Evolutionary conservation across 73 alveolate species (phyloP).

Genomic region (Paramecium caudatum): DNA sequence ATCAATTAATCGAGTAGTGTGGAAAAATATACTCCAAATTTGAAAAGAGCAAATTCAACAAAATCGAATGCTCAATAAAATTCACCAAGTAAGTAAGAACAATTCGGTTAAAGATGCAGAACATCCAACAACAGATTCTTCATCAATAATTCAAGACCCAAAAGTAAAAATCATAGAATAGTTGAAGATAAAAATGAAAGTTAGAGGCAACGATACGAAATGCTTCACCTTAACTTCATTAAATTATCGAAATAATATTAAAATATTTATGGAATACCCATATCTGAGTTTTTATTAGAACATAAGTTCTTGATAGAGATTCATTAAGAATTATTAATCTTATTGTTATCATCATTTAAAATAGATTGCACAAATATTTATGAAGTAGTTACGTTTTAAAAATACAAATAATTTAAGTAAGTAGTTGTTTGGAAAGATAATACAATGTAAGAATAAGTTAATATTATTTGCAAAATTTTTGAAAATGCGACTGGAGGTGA

Average conservation of each 20-base stretch:
- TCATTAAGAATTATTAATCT: background rate
- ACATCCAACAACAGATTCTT: background rate
- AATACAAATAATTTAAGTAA: slow-evolving; percentile 7
- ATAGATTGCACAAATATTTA: slow-evolving; percentile 23
- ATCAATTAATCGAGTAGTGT: no score
- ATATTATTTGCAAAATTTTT: background rate
- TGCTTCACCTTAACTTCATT: slow-evolving; percentile 21
- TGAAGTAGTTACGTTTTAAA: slow-evolving; percentile 21
- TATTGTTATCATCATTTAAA: background rate
- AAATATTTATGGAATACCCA: slow-evolving; percentile 29
- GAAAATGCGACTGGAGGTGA: slow-evolving; percentile 18
- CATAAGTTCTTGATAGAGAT: slow-evolving; percentile 18
- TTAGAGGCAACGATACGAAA: background rate
- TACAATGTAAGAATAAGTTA: background rate
- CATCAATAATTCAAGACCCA: background rate
- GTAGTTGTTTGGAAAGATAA: slow-evolving; percentile 3
- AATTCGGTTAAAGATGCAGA: slow-evolving; percentile 13
- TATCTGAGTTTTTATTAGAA: slow-evolving; percentile 24
- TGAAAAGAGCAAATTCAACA: slow-evolving; percentile 6
- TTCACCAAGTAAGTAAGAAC: background rate
- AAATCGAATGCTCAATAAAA: slow-evolving; percentile 12
- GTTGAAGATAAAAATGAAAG: slow-evolving; percentile 20
- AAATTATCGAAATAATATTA: slow-evolving; percentile 1
- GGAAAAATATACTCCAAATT: no score
- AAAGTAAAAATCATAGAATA: background rate